Conservation (phyloP, 75 land plant species). For the Chamaecyparis obtusa region DNA sequence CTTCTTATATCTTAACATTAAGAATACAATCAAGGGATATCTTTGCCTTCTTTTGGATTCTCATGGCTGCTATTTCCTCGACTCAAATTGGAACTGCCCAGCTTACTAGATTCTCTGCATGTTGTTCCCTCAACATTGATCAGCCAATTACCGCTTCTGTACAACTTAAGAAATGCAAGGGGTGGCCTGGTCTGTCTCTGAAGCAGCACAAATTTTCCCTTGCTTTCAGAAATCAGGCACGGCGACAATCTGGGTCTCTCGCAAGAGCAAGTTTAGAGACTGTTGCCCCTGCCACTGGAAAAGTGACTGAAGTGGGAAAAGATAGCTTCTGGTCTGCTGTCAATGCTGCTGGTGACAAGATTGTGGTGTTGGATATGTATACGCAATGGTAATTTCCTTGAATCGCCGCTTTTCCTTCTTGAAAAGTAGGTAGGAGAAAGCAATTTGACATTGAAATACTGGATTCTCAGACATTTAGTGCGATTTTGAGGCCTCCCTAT, state of each 20-base stretch:
- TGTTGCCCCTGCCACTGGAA: constrained; percentile 37
- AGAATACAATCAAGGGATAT: neutral
- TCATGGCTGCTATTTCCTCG: constrained; percentile 1
- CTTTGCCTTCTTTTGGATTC: neutral
- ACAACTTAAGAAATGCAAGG: neutral
- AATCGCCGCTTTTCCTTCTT: neutral
- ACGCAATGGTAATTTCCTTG: constrained; percentile 66
- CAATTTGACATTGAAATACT: neutral
- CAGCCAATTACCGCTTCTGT: neutral
- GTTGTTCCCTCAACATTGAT: neutral
- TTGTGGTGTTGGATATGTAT: constrained; percentile 95
- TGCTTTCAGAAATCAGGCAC: neutral
- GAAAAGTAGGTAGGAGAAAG: neutral
- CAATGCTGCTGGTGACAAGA: constrained; percentile 59
- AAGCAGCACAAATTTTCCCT: neutral
- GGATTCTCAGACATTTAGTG: neutral
- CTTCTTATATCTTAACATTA: neutral
- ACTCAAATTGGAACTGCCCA: neutral
- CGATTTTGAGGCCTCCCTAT: neutral
- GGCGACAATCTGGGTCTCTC: neutral
- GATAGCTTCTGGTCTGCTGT: constrained; percentile 93
- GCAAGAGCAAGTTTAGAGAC: constrained; percentile 49
- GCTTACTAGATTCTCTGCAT: neutral
- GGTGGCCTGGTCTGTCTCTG: neutral
- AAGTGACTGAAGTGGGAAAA: constrained; percentile 82